Base-by-base conservation (phyloP, 805 yeast genomes). In the Saccharomyces paradoxus region DNA sequence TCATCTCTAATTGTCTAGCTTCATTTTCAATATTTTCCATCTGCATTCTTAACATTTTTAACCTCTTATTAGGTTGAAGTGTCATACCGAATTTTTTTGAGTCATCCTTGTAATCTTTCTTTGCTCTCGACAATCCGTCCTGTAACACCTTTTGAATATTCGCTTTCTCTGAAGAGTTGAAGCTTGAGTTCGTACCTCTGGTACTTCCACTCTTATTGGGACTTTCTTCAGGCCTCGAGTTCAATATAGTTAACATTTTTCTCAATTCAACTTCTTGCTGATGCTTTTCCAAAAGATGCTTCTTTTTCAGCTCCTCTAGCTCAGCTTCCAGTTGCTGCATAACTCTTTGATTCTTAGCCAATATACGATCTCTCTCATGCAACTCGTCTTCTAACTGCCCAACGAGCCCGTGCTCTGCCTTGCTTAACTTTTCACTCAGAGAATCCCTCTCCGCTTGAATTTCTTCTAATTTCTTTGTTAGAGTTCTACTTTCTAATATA, bases 11-110 rank as follows among this genome's bases (percentile, higher is more conserved):
- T 63, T 86, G 87, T 56, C 95, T 74, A 0, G 97, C 97, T 73
- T 88, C 87, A 50, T 81, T 79, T 65, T 88, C 96, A 52, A 91
- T 77, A 58, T 81, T 84, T 56, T 87, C 95, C 96, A 89, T 89
- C 65, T 85, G 80, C 62, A 85, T 88, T 53, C 96, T 77, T 61
- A 91, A 75, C 48, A 81, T 84, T 56, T 94, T 77, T 51, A 90
- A 71, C 59, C 92, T 75, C 2, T 86, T 79, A 62, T 86, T 86
- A 3, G 96, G 96, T 65, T 88, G 96, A 66, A 68, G 61, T 65
- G 79, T 61, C 72, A 73, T 60, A 58, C 74, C 68, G 41, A 58
- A 65, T 56, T 64, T 76, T 71, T 68, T 74, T 54, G 66, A 73
- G 66, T 59, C 77, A 56, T 51, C 72, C 60, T 58, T 75, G 65